Base-by-base conservation (phyloP, 2,329 filamentous ascomycete genomes). In the Fusarium longipes region DNA sequence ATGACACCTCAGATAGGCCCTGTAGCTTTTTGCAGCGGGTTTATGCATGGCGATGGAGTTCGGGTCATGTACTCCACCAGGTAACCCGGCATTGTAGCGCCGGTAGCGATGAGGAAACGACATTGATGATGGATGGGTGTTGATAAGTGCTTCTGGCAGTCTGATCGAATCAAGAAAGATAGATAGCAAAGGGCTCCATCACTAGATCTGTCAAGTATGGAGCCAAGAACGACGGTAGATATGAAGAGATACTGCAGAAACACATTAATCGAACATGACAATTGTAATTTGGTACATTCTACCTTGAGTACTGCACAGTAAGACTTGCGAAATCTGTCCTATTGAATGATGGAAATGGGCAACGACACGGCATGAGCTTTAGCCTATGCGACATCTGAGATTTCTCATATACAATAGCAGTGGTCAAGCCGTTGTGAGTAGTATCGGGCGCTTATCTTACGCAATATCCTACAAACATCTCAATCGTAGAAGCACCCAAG, bases 41-140 rank as follows among this genome's bases (percentile, higher is more conserved):
- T 44, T 8, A 63, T 63, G 49, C 65, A 61, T 43, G 30, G 40
- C 29, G 43, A 44, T 45, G 25, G 48, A 33, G 33, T 22, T n/a
- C 25, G 6, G 25, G 25, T n/a, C n/a, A n/a, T n/a, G 45, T 32
- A 30, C 55, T 55, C 53, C 40, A 54, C 62, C 50, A 17, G 29
- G 17, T 29, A 25, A 15, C 18, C 52, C 17, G 33, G 30, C 40
- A 48, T 33, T 45, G 29, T 40, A 65, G 22, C 45, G 49, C 36
- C 56, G 55, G 67, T 63, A 71, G 52, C 56, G 68, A 69, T 68
- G 71, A 70, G 49, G 43, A 12, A 51, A 59, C 44, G 49, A 52
- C 57, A 24, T 63, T 40, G 38, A 24, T 25, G 22, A n/a, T n/a
- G n/a, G n/a, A n/a, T n/a, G n/a, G n/a, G 20, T 40, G 9, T 29